These are phyloP conservation scores for Komagataella pastoris DNA, from an alignment of 805 yeast species.

Conservation along the genomic window DNA sequence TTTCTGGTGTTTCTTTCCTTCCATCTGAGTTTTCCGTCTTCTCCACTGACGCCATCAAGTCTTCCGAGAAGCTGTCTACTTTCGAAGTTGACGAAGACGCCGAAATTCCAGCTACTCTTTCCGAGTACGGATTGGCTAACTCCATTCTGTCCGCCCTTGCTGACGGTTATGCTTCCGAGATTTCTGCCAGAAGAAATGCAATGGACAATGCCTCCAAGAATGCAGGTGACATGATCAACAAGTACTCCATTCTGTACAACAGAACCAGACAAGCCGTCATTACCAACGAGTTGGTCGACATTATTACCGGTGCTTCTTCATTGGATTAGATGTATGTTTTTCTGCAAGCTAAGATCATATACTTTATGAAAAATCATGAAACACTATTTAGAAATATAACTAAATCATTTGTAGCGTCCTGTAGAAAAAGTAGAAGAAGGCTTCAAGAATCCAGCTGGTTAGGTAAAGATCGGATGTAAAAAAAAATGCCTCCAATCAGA, in stretches of 20 bases:
- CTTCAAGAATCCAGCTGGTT: background rate
- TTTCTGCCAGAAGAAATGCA: conserved; percentile 97
- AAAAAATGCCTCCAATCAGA: conserved; percentile 1
- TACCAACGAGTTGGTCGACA: conserved; percentile 98
- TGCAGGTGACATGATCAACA: conserved; percentile 97
- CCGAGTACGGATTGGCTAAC: conserved; percentile 87
- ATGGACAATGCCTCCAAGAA: conserved; percentile 99
- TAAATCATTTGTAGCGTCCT: background rate
- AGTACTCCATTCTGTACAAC: conserved; percentile 94
- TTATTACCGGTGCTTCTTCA: conserved; percentile 98
- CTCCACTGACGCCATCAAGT: conserved; percentile 59
- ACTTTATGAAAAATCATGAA: background rate
- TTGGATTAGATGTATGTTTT: conserved; percentile 45
- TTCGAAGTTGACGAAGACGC: conserved; percentile 69
- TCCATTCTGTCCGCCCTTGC: conserved; percentile 84
- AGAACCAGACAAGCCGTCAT: conserved; percentile 99
- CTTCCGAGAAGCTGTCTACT: conserved; percentile 74
- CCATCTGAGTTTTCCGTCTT: conserved; percentile 59
- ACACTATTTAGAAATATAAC: background rate
- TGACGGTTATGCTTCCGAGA: conserved; percentile 97
- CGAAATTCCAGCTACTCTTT: conserved; percentile 48
- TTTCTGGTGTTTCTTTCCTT: conserved; percentile 81
- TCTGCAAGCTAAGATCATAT: background rate
- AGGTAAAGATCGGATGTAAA: background rate
- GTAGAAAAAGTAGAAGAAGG: conserved; percentile 5